Percentiles rank a stretch among this genome's conserved stretches.
Evolutionary conservation across 805 yeast genomes (phyloP).

Genomic region (Candida tammaniensis): DNA sequence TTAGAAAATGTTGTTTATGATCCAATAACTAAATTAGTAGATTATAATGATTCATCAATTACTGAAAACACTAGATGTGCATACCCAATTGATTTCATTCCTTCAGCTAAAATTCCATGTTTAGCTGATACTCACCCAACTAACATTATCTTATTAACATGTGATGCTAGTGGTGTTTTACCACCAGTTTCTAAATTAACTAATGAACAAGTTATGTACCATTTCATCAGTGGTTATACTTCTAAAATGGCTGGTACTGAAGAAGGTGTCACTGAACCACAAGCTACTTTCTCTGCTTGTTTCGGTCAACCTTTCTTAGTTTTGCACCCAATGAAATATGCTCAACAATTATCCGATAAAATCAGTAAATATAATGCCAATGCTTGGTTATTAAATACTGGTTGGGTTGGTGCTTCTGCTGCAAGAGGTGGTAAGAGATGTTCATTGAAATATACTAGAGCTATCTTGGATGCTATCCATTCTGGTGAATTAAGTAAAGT

Average conservation of each 20-base stretch:
- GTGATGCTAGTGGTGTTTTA: constrained; percentile 97
- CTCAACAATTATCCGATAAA: constrained; percentile 92
- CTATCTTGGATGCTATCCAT: constrained; percentile 91
- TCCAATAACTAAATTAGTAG: constrained; percentile 73
- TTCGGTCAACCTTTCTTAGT: constrained; percentile 99
- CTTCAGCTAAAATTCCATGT: constrained; percentile 96
- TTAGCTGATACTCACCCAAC: constrained; percentile 86
- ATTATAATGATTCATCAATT: constrained; percentile 74
- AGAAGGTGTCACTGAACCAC: constrained; percentile 97
- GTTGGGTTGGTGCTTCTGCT: constrained; percentile 96
- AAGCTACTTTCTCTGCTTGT: constrained; percentile 97
- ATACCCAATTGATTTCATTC: constrained; percentile 95
- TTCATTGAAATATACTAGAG: constrained; percentile 96
- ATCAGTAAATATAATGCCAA: constrained; percentile 82
- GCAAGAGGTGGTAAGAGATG: constrained; percentile 95
- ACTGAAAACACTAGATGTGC: constrained; percentile 99
- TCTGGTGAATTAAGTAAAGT: constrained; percentile 80
- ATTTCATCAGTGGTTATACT: constrained; percentile 96
- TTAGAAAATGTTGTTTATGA: constrained; percentile 92
- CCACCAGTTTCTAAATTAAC: constrained; percentile 95
- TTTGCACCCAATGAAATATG: constrained; percentile 96
- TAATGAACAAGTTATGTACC: constrained; percentile 97
- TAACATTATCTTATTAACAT: constrained; percentile 86
- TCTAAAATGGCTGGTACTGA: constrained; percentile 99
- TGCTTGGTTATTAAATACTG: constrained; percentile 97